A percentile compares a stretch with the other conserved stretches of the same genome.
These are phyloP conservation scores for Pleurostoma richardsiae DNA, from an alignment of 2,329 filamentous ascomycete genomes.

Conservation along the genomic window DNA sequence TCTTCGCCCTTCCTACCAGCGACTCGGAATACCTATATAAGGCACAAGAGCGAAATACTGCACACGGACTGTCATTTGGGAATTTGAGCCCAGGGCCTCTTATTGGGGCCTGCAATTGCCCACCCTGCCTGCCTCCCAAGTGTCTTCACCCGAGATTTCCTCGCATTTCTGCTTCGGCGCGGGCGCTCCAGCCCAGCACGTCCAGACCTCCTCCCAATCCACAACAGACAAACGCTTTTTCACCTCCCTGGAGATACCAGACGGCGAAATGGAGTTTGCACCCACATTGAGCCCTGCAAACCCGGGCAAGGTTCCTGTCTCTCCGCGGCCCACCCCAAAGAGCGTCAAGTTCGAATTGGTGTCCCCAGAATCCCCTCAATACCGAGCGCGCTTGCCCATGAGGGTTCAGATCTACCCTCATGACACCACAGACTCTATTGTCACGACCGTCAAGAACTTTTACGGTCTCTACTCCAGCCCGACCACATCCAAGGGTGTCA, in stretches of 20 bases:
- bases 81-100: slow-evolving; percentile 3
- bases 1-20: background rate
- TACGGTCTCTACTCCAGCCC: slow-evolving; percentile 86
- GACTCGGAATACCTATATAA: background rate
- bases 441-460: slow-evolving; percentile 98
- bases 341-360: slow-evolving; percentile 76
- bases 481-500: slow-evolving; percentile 71
- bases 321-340: slow-evolving; percentile 52
- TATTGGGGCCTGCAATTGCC: slow-evolving; percentile 23
- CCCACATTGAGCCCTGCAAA: background rate
- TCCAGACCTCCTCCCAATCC: slow-evolving; percentile 6
- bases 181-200: slow-evolving; percentile 19
- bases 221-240: background rate
- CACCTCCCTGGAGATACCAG: background rate
- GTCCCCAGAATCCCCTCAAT: slow-evolving; percentile 61
- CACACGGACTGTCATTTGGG: background rate
- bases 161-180: slow-evolving; percentile 13
- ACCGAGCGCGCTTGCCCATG: slow-evolving; percentile 74
- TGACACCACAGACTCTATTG: slow-evolving; percentile 95
- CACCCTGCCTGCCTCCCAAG: slow-evolving; percentile 18
- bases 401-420: slow-evolving; percentile 89
- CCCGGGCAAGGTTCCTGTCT: slow-evolving; percentile 27
- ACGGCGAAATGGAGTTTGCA: slow-evolving; percentile 8
- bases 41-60: background rate
- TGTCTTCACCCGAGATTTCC: slow-evolving; percentile 12